These are phyloP conservation scores for Salvia miltiorrhiza DNA, from an alignment of 257 asterid genomes.

Conservation along the genomic window DNA sequence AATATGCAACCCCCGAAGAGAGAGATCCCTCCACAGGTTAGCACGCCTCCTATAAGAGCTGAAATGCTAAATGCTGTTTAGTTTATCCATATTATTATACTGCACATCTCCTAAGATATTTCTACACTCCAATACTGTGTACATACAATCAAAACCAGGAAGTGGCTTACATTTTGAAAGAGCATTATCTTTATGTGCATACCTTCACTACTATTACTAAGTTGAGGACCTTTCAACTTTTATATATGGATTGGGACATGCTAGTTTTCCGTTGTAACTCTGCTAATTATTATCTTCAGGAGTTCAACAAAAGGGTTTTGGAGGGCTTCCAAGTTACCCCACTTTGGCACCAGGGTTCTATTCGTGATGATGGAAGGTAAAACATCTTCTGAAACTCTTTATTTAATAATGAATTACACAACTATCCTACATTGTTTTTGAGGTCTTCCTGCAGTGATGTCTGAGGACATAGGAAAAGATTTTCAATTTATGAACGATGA, in stretches of 20 bases:
- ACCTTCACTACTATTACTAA: background rate
- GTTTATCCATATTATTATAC: background rate
- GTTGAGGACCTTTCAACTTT: conserved; percentile 13
- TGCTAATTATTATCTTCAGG: conserved; percentile 44
- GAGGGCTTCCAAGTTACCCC: conserved; percentile 99
- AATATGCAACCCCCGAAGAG: conserved; percentile 58
- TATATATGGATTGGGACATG: background rate
- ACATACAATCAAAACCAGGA: background rate
- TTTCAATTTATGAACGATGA: background rate
- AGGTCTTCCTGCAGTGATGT: background rate
- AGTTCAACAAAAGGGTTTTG: conserved; percentile 61
- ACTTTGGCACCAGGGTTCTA: conserved; percentile 87
- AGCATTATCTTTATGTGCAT: background rate
- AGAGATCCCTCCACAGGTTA: conserved; percentile 84
- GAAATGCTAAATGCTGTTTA: conserved; percentile 9
- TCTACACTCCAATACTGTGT: background rate
- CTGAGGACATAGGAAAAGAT: background rate
- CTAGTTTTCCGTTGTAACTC: conserved; percentile 4
- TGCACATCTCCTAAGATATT: background rate
- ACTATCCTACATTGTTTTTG: background rate
- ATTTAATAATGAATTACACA: background rate
- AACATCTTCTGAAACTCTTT: background rate
- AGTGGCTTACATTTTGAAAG: background rate
- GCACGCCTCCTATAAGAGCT: conserved; percentile 8
- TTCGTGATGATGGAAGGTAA: conserved; percentile 88